These are phyloP conservation scores for Trebouxia sp. DNA, from an alignment of 139 green algal genomes.

Conservation along the genomic window DNA sequence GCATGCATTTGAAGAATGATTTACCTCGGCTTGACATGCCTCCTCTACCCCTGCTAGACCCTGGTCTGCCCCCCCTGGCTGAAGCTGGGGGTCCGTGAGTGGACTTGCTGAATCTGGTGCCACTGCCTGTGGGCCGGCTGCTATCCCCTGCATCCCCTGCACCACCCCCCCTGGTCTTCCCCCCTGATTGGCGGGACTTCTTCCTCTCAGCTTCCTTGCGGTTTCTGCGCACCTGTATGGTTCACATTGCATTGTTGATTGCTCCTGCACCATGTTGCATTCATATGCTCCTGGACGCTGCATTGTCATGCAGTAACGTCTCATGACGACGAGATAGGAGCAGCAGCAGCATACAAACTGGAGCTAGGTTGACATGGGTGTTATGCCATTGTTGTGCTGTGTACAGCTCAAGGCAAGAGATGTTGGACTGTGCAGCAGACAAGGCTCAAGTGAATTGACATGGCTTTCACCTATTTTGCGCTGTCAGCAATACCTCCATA, in stretches of 20 bases:
- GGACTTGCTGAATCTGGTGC: conserved; percentile 12
- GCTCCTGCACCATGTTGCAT: background rate
- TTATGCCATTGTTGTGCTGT: no score
- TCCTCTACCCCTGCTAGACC: background rate
- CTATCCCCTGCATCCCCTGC: background rate
- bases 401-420: no score
- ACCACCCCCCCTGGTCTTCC: background rate
- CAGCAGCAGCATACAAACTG: no score
- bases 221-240: background rate
- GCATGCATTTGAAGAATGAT: no score
- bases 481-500: no score
- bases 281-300: no score
- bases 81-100: conserved; percentile 3
- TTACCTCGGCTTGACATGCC: background rate
- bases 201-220: conserved; percentile 24
- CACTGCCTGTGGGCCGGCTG: background rate
- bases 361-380: no score
- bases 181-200: conserved; percentile 10
- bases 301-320: no score
- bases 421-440: no score
- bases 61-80: background rate
- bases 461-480: no score
- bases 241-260: background rate
- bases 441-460: no score
- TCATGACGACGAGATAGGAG: no score